Evolutionary conservation across 2,329 filamentous ascomycete species (phyloP), one percentile per base, ranked within the genome.

Genomic region (Aschersonia sp.): DNA sequence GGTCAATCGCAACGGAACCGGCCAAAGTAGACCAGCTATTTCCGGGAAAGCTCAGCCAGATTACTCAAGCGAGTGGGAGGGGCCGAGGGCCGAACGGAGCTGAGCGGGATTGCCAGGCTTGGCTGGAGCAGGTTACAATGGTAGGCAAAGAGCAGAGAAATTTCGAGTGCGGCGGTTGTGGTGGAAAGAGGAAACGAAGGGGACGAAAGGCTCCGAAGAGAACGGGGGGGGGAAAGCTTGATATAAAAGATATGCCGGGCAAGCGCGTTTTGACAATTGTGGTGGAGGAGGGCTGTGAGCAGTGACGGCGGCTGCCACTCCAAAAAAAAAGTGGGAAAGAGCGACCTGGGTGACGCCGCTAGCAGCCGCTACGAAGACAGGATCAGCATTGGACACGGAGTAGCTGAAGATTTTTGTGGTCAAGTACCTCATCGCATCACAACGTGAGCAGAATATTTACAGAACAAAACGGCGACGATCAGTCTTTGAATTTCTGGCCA

Each of bases 281-380:
- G 22, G 22, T 22, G 22, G 22, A 30, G 43, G 30, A 14, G 43
- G 45, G 35, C 35, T 37, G 35, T 37, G 35, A 12, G 8, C 8
- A 12, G 35, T 12, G 12, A 37, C 35, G 8, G 12, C 35, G 35
- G 12, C 8, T 22, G 31, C 29, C 29, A 44, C 8, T 4, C n/a
- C 32, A 42, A 9, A 41, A 8, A 32, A 43, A 45, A 41, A 49
- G 45, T 47, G 43, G 45, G 39, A 47, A 49, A 32, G 42, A 14
- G 42, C 37, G 30, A 41, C 32, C 45, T 47, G 45, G 39, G 31
- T 12, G 12, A 31, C 11, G 10, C 48, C 45, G 43, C 42, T 43
- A 47, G 48, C 48, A 37, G 43, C 44, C 44, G 35, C 37, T 41
- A 14, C 22, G 22, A 22, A 22, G 22, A 22, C 22, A 22, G 4